phyloP scores from a whole-genome alignment of 176 grass and related monocot species.

The Tillandsia fasciculata region DNA sequence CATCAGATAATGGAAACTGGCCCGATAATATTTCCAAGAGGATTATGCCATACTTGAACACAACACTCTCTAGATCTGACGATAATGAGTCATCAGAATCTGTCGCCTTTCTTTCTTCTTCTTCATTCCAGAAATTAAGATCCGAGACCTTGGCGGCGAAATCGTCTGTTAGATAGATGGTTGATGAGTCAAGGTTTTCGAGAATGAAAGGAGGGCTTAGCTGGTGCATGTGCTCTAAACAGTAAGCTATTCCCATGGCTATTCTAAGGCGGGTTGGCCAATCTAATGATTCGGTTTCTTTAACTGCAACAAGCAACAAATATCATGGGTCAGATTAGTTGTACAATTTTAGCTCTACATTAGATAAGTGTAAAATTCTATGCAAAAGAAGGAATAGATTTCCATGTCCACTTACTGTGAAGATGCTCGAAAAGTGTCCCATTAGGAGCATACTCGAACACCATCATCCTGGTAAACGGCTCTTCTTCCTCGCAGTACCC shows the following conservation, averaged over 20 bases:
- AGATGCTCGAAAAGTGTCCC: constrained; percentile 90
- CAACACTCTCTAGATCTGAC: constrained; percentile 22
- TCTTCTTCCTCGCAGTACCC: constrained; percentile 77
- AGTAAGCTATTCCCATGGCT: constrained; percentile 78
- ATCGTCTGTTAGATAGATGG: constrained; percentile 77
- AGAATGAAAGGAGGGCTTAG: constrained; percentile 43
- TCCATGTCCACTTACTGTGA: constrained; percentile 36
- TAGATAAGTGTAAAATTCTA: no score
- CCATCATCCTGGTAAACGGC: constrained; percentile 95
- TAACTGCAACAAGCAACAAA: constrained; percentile 28
- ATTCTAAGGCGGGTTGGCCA: constrained; percentile 65
- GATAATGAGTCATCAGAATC: background rate
- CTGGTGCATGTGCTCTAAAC: constrained; percentile 71
- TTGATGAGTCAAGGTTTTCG: constrained; percentile 39
- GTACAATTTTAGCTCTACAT: no score
- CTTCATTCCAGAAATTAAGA: constrained; percentile 34
- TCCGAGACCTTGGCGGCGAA: constrained; percentile 68
- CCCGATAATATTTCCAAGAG: constrained; percentile 73
- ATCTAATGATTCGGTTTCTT: constrained; percentile 64
- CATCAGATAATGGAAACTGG: constrained; percentile 35
- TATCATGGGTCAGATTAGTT: background rate
- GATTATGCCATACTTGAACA: constrained; percentile 52
- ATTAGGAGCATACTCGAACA: constrained; percentile 90
- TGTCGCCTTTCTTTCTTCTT: constrained; percentile 13
- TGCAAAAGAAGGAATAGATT: background rate